Conservation (phyloP, 1,284 basidiomycete species). For the Heterobasidion occidentale region DNA sequence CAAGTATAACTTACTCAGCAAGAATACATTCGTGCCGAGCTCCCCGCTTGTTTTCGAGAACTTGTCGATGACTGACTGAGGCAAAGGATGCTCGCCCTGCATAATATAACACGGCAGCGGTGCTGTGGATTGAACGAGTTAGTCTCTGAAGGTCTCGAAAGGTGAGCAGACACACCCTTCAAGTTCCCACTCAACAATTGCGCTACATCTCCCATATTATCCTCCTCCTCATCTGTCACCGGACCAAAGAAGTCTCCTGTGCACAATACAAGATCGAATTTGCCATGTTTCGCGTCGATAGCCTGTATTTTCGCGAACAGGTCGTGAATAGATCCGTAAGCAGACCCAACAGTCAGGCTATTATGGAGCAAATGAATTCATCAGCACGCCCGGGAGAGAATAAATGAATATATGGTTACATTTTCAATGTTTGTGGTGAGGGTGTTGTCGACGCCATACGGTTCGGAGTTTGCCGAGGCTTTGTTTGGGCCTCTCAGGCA, state of each 20-base stretch:
- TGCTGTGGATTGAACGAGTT: slow-evolving; percentile 35
- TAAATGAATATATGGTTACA: slow-evolving; percentile 21
- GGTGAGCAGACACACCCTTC: slow-evolving; percentile 37
- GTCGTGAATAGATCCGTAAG: slow-evolving; percentile 66
- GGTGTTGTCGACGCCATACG: slow-evolving; percentile 3
- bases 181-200: slow-evolving; percentile 61
- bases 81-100: slow-evolving; percentile 73
- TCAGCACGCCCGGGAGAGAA: not conserved
- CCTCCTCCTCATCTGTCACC: slow-evolving; percentile 31
- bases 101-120: slow-evolving; percentile 92
- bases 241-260: slow-evolving; percentile 88
- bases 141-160: not conserved
- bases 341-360: slow-evolving; percentile 84
- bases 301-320: slow-evolving; percentile 77
- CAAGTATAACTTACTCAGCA: slow-evolving; percentile 57
- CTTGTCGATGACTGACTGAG: slow-evolving; percentile 63
- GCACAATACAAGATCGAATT: slow-evolving; percentile 85
- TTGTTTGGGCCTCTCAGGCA: not conserved
- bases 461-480: not conserved
- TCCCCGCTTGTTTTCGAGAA: slow-evolving; percentile 72
- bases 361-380: not conserved
- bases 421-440: slow-evolving; percentile 24
- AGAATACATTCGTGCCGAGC: slow-evolving; percentile 74
- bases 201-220: slow-evolving; percentile 40
- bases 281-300: slow-evolving; percentile 91